Evolutionary conservation across 2,329 filamentous ascomycete genomes (phyloP), one percentile per base, ranked within the genome.

Genomic region (Claviceps sorghi): DNA sequence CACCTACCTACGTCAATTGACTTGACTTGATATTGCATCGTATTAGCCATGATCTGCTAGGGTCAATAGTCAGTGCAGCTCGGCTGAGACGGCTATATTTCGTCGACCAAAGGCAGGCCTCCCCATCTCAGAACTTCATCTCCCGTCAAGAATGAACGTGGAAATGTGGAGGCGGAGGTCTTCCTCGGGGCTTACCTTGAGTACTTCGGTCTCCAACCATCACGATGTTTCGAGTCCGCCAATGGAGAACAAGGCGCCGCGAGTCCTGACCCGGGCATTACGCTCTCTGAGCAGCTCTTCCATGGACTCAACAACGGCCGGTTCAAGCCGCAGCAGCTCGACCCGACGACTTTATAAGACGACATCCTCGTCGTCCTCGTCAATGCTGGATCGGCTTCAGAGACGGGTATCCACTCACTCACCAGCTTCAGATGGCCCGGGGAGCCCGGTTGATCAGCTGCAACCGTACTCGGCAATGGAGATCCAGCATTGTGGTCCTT

Each of bases 401-500:
- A 67, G 68, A 41, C 64, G 68, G 34, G 63, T 69, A 17, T 72
- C 69, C 15, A 68, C 63, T 51, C 66, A 66, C 21, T 69, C 67
- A 19, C 61, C 64, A 6, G 60, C 62, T 29, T 57, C 61, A 19
- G 67, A 69, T 44, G 52, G 60, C 11, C 59, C 64, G 5, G 57
- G 54, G 15, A 58, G 60, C 30, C 57, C 63, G 4, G 47, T 62
- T 10, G 66, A 71, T 22, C 56, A 62, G 9, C 57, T 62, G 32
- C 59, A 61, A 17, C 60, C 65, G 3, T 67, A 68, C 45, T 57
- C 62, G 2, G 58, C 62, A 13, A 70, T 71, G 66, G 67, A 68
- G 40, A 58, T 75, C 19, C 56, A 74, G 42, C 71, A 71, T 47
- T 69, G 69, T 49, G 73, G 73, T 2, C 63, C 71, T 17, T 65